phyloP scores from a whole-genome alignment of 352 stramenopile genomes.

The Phytophthora europaea region DNA sequence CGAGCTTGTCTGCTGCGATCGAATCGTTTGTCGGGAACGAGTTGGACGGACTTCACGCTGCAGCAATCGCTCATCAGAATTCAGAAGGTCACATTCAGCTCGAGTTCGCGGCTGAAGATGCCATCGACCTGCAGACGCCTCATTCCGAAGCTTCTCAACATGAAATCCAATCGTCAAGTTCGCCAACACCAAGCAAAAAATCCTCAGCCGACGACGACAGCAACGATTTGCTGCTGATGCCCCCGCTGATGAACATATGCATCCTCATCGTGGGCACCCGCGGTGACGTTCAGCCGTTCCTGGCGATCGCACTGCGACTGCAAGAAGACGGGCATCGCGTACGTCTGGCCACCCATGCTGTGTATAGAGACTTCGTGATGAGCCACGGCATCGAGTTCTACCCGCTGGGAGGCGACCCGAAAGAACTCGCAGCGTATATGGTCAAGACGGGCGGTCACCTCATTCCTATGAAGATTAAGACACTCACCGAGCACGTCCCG shows the following conservation, averaged over 20 bases:
- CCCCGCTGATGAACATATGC: constrained; percentile 61
- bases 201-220: constrained; percentile 2
- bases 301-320: constrained; percentile 78
- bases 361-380: constrained; percentile 82
- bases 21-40: constrained; percentile 29
- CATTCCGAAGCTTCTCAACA: constrained; percentile 8
- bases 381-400: constrained; percentile 77
- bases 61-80: constrained; percentile 28
- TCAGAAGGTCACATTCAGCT: constrained; percentile 47
- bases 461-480: constrained; percentile 6
- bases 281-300: constrained; percentile 77
- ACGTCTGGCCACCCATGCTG: constrained; percentile 87
- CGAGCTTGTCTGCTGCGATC: constrained; percentile 24
- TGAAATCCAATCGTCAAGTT: constrained; percentile 8
- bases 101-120: constrained; percentile 41
- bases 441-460: constrained; percentile 8
- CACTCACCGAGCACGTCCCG: constrained; percentile 3
- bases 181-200: constrained; percentile 2
- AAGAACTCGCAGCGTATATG: constrained; percentile 77
- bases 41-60: constrained; percentile 25
- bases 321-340: constrained; percentile 88
- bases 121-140: constrained; percentile 38
- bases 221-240: constrained; percentile 27
- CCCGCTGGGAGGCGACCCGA: constrained; percentile 67
- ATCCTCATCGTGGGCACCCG: constrained; percentile 85